Evolutionary conservation across 2,329 filamentous ascomycete genomes (phyloP).

Genomic region (Xylaria sp.): DNA sequence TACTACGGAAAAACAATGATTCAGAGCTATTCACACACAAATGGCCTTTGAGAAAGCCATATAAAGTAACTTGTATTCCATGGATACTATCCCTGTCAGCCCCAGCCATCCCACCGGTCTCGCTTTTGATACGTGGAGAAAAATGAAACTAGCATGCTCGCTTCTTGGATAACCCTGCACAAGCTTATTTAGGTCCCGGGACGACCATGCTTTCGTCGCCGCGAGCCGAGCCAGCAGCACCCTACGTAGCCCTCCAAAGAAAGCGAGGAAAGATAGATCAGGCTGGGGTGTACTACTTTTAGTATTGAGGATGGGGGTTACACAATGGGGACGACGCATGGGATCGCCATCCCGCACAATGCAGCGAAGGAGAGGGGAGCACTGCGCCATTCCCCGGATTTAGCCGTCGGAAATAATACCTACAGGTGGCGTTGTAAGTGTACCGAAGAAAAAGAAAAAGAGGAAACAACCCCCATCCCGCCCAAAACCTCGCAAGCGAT

Average conservation of each 20-base stretch:
- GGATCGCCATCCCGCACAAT: conserved; percentile 24
- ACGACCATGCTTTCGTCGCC: neutral
- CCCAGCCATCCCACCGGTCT: conserved; percentile 10
- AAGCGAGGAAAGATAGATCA: neutral
- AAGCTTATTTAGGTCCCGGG: conserved; percentile 14
- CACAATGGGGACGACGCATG: conserved; percentile 1
- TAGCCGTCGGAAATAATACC: conserved; percentile 39
- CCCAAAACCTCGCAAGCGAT: conserved; percentile 13
- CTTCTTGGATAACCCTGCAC: conserved; percentile 22
- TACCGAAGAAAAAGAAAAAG: neutral
- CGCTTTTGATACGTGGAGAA: conserved; percentile 18
- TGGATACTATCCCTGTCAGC: conserved; percentile 7
- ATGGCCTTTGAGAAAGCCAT: neutral
- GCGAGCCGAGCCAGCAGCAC: conserved; percentile 20
- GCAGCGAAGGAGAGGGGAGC: neutral
- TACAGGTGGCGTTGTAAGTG: conserved; percentile 16
- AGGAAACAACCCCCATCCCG: conserved; percentile 16
- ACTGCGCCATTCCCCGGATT: conserved; percentile 31
- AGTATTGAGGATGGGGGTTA: conserved; percentile 15
- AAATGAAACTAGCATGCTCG: conserved; percentile 7
- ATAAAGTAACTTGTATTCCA: conserved; percentile 3
- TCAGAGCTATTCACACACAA: neutral
- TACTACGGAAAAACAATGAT: neutral
- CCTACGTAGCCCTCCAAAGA: conserved; percentile 15
- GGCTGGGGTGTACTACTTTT: neutral